phyloP scores from a whole-genome alignment of 2,329 filamentous ascomycete genomes.

The Paraconiothyrium sp. region DNA sequence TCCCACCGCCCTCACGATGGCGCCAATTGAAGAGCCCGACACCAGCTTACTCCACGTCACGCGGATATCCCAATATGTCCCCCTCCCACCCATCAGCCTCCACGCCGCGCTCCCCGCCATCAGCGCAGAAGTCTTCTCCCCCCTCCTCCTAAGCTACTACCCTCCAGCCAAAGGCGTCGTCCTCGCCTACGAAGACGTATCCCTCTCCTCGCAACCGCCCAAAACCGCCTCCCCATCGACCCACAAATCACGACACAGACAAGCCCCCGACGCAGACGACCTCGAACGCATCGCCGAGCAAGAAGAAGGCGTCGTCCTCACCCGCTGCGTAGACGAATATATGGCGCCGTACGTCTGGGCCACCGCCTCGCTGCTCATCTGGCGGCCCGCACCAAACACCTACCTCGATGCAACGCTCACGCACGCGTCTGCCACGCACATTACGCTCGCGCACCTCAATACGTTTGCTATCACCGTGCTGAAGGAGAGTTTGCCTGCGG shows the following conservation, averaged over 20 bases:
- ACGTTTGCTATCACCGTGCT: slow-evolving; percentile 92
- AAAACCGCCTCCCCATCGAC: slow-evolving; percentile 27
- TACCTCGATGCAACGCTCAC: slow-evolving; percentile 84
- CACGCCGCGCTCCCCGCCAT: slow-evolving; percentile 74
- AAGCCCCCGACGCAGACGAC: slow-evolving; percentile 10
- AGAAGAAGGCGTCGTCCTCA: slow-evolving; percentile 26
- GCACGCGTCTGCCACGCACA: slow-evolving; percentile 85
- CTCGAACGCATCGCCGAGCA: slow-evolving; percentile 20
- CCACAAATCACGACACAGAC: slow-evolving; percentile 16
- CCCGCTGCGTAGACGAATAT: slow-evolving; percentile 68
- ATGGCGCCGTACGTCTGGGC: slow-evolving; percentile 88
- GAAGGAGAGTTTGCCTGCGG: slow-evolving; percentile 74
- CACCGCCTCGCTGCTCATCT: slow-evolving; percentile 85
- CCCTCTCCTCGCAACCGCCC: slow-evolving; percentile 64
- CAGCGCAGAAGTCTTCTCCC: slow-evolving; percentile 77
- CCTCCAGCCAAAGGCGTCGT: slow-evolving; percentile 77
- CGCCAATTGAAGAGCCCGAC: slow-evolving; percentile 27
- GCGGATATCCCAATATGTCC: slow-evolving; percentile 81
- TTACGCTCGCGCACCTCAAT: slow-evolving; percentile 89
- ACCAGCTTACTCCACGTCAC: slow-evolving; percentile 73
- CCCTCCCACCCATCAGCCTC: slow-evolving; percentile 76
- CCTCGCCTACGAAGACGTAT: slow-evolving; percentile 75
- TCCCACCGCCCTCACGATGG: slow-evolving; percentile 31
- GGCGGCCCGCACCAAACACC: slow-evolving; percentile 77
- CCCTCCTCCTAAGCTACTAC: slow-evolving; percentile 80